Evolutionary conservation across 139 green algal genomes (phyloP).

Genomic region (Micromonas pusilla): DNA sequence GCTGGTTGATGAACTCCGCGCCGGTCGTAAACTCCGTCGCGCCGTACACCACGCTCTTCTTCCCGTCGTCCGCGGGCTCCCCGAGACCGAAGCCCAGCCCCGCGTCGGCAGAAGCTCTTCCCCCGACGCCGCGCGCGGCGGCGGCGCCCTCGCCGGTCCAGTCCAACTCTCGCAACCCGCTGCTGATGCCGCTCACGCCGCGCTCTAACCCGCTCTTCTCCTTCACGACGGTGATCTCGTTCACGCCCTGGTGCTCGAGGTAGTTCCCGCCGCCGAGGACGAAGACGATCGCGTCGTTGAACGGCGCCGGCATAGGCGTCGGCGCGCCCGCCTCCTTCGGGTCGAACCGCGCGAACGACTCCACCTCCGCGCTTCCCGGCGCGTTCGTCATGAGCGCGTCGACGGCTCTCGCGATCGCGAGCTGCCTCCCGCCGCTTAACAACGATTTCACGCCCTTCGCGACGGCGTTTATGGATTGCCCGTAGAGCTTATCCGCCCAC

Average conservation of each 20-base stretch:
- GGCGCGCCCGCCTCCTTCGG: constrained; percentile 52
- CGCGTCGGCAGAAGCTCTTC: too few species aligned
- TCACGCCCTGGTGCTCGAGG: constrained; percentile 74
- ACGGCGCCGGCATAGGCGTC: constrained; percentile 34
- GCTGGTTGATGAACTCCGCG: constrained; percentile 64
- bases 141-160: too few species aligned
- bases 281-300: constrained; percentile 86
- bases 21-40: constrained; percentile 80
- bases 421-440: constrained; percentile 54
- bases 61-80: constrained; percentile 1
- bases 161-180: too few species aligned
- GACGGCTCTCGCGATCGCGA: constrained; percentile 72
- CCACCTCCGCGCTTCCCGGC: constrained; percentile 28
- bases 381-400: constrained; percentile 47
- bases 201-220: too few species aligned
- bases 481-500: constrained; percentile 88
- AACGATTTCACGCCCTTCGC: constrained; percentile 91
- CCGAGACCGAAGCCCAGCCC: too few species aligned
- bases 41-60: constrained; percentile 75
- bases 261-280: constrained; percentile 97
- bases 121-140: too few species aligned
- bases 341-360: constrained; percentile 79
- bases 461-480: constrained; percentile 68
- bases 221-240: constrained; percentile 49
- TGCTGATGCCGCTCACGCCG: too few species aligned